These are phyloP conservation scores for Lactarius evosmus DNA, from an alignment of 768 basidiomycete genomes.

Conservation along the genomic window DNA sequence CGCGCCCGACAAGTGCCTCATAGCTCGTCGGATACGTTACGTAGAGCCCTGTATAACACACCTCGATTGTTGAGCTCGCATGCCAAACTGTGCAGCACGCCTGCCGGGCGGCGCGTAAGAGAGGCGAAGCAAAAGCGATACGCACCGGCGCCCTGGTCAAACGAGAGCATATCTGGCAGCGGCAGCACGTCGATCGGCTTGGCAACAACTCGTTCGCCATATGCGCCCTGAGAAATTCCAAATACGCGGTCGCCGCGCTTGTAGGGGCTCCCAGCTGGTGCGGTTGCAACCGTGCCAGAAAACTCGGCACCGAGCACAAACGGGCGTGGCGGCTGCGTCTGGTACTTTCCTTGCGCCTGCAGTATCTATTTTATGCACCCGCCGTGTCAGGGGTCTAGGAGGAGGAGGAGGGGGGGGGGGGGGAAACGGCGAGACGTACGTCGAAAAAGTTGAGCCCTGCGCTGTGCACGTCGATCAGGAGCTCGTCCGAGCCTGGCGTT, in stretches of 20 bases:
- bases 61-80: too few relatives aligned
- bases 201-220: conserved; percentile 70
- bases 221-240: conserved; percentile 75
- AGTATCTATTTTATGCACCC: conserved; percentile 51
- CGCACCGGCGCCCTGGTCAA: conserved; percentile 81
- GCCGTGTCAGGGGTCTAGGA: not conserved
- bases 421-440: conserved; percentile 27
- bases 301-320: conserved; percentile 86
- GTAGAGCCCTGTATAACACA: conserved; percentile 54
- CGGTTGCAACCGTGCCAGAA: conserved; percentile 78
- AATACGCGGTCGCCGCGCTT: conserved; percentile 87
- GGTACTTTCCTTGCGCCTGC: conserved; percentile 88
- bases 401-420: too few relatives aligned
- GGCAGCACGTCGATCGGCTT: conserved; percentile 50
- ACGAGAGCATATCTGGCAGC: conserved; percentile 73
- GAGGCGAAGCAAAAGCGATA: conserved; percentile 8
- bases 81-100: conserved; percentile 41
- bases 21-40: conserved; percentile 95
- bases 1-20: conserved; percentile 84
- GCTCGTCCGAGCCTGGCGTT: conserved; percentile 28
- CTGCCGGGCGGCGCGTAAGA: not conserved
- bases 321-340: conserved; percentile 77
- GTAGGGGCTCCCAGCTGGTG: conserved; percentile 75
- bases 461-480: conserved; percentile 52
- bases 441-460: conserved; percentile 52